Base-by-base conservation (phyloP, 148 eudicot species). In the Silene uniflora region DNA sequence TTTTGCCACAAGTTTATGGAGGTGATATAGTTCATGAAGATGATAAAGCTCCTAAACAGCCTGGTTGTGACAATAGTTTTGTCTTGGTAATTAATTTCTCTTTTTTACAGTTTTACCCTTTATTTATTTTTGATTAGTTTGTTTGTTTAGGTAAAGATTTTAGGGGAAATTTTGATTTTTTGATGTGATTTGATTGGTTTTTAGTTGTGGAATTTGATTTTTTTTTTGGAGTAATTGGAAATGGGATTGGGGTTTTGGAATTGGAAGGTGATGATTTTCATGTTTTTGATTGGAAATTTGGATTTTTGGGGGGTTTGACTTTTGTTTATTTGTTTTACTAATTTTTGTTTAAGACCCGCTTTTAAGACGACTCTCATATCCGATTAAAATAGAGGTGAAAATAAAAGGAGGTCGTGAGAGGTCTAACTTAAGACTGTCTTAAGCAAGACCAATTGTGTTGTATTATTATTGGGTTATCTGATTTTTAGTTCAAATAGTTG, bases 11-110 rank as follows among this genome's bases (percentile, higher is more conserved):
- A 77, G 69, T 81, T 71, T 52, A 81, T 81, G 97, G 86, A 10
- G 96, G 97, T 68, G 98, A 92, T 65, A 92, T 95, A 74, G 96
- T 95, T 67, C 98, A 95, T 75, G 90, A 85, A 64, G 96, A 95
- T 85, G 88, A 89, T 83, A 65, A 59, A 17, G 96, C 98, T 69
- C 98, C 96, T 5, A 87, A 83, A 66, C 82, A 82, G 39, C 96
- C 96, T 76, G 98, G 97, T 18, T 95, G 98, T 81, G 88, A 89
- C 12, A 95, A 95, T 78, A 83, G 87, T 69, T 94, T 95, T 67
- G 97, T 95, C 14, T 84, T 95, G 90, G 98, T 95, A 86, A 75
- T 19, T 61, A 24, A 19, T 21, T 39, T 5, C 44, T 52, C 46
- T 55, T 9, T 9, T 27, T 49, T 62, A 47, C 27, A 16, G 1